phyloP scores from a whole-genome alignment of 2,329 filamentous ascomycete species.

The Xylariaceae sp. region DNA sequence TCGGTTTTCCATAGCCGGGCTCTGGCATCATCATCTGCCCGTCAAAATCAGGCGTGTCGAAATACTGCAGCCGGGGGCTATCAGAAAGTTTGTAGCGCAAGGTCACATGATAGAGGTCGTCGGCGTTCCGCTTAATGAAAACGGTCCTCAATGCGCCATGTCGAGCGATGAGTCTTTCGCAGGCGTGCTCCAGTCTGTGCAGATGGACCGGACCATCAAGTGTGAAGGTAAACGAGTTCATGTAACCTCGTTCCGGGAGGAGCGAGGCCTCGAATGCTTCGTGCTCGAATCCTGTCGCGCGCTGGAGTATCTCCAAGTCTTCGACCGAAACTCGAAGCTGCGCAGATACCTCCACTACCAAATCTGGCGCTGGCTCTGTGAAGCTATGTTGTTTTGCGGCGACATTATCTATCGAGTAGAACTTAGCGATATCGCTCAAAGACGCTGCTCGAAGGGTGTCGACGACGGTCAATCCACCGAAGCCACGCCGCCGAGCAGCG shows the following conservation, averaged over 20 bases:
- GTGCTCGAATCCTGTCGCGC: not conserved
- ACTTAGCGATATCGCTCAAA: not conserved
- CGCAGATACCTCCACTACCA: not conserved
- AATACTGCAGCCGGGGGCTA: not conserved
- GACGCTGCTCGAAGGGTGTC: slow-evolving; percentile 1
- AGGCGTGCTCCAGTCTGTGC: not conserved
- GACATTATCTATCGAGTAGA: not conserved
- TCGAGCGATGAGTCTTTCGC: slow-evolving; percentile 1
- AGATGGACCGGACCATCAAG: not conserved
- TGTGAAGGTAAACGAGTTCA: not conserved
- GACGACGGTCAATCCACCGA: not conserved
- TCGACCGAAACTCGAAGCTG: not conserved
- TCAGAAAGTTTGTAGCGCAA: not conserved
- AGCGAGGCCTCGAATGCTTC: not conserved
- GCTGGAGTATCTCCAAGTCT: not conserved
- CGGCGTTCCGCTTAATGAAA: not conserved
- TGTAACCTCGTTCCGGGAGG: not conserved
- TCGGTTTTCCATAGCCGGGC: not conserved
- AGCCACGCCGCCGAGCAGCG: not conserved
- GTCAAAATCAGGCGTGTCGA: too few species aligned
- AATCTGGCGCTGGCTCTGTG: not conserved
- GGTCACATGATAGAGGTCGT: not conserved
- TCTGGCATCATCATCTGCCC: too few species aligned
- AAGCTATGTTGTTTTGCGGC: not conserved
- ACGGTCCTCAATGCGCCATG: not conserved